Evolutionary conservation across 1,284 basidiomycete species (phyloP).

Genomic region (Golubevia sp.): DNA sequence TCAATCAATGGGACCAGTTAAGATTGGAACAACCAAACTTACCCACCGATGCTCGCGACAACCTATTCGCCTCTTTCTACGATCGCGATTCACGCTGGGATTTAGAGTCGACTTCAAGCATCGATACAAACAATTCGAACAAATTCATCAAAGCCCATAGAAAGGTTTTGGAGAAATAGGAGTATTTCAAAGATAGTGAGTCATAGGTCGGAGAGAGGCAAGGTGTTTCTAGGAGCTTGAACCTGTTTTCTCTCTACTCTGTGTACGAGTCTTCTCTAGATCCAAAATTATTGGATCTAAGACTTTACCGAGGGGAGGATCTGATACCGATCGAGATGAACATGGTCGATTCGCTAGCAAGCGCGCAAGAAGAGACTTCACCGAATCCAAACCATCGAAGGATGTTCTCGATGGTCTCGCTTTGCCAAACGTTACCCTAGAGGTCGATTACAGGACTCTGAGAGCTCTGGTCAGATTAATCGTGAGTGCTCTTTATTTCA

Average conservation of each 20-base stretch:
- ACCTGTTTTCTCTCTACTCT: background rate
- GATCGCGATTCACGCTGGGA: too few relatives aligned
- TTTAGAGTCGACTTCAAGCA: too few relatives aligned
- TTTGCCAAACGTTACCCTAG: background rate
- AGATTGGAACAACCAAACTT: too few relatives aligned
- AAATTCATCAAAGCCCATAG: background rate
- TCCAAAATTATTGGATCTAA: background rate
- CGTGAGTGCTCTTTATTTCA: background rate
- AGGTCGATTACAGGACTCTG: background rate
- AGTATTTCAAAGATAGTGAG: background rate
- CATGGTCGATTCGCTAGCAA: background rate
- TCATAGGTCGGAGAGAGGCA: background rate
- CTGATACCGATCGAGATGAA: background rate
- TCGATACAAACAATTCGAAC: too few relatives aligned
- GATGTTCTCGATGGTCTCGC: background rate
- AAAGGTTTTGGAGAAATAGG: background rate
- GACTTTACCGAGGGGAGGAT: too few relatives aligned
- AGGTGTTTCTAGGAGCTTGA: background rate
- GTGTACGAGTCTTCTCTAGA: background rate
- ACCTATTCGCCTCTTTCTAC: too few relatives aligned
- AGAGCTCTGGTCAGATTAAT: background rate
- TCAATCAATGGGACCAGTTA: too few relatives aligned
- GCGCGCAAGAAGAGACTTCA: background rate
- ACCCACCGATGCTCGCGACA: too few relatives aligned
- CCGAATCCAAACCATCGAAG: background rate